Percentiles rank a stretch among this genome's conserved stretches.
phyloP scores from a whole-genome alignment of 192 early-diverging fungal species.

The Umbelopsis sp. region DNA sequence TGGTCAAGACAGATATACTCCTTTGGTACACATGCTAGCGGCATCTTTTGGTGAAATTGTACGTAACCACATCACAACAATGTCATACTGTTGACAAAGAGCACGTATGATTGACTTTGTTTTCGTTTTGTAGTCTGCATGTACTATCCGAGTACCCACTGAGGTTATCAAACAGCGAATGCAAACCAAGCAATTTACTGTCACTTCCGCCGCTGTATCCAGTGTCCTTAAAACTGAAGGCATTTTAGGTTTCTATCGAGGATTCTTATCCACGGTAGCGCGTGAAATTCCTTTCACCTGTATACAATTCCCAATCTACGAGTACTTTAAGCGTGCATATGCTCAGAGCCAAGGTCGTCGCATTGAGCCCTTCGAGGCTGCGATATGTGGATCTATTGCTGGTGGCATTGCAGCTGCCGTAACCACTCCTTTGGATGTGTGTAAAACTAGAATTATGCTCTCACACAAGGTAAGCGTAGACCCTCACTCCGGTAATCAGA shows the following conservation, averaged over 20 bases:
- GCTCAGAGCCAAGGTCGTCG: conserved; percentile 47
- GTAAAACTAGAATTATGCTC: conserved; percentile 97
- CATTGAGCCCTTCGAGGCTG: conserved; percentile 79
- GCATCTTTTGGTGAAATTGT: conserved; percentile 90
- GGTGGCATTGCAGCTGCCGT: conserved; percentile 88
- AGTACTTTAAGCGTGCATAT: conserved; percentile 75
- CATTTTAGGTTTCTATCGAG: conserved; percentile 86
- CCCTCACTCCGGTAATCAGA: no score
- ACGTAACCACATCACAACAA: conserved; percentile 24
- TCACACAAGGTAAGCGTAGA: conserved; percentile 59
- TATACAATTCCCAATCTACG: conserved; percentile 96
- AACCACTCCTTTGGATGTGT: conserved; percentile 95
- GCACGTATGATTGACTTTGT: background rate
- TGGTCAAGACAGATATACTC: conserved; percentile 51
- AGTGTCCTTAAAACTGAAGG: conserved; percentile 73
- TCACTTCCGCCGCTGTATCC: conserved; percentile 62
- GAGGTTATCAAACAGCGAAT: conserved; percentile 96
- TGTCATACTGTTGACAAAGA: no score
- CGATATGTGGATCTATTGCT: conserved; percentile 82
- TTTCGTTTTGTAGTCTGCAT: conserved; percentile 64
- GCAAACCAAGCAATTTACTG: conserved; percentile 81
- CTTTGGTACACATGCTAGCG: conserved; percentile 83
- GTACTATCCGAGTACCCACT: conserved; percentile 91
- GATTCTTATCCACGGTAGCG: conserved; percentile 89
- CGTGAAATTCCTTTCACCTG: conserved; percentile 97